Percentiles rank a stretch among this genome's conserved stretches.
These are phyloP conservation scores for Aspergillus candidus DNA, from an alignment of 2,329 filamentous ascomycete species.

Conservation along the genomic window DNA sequence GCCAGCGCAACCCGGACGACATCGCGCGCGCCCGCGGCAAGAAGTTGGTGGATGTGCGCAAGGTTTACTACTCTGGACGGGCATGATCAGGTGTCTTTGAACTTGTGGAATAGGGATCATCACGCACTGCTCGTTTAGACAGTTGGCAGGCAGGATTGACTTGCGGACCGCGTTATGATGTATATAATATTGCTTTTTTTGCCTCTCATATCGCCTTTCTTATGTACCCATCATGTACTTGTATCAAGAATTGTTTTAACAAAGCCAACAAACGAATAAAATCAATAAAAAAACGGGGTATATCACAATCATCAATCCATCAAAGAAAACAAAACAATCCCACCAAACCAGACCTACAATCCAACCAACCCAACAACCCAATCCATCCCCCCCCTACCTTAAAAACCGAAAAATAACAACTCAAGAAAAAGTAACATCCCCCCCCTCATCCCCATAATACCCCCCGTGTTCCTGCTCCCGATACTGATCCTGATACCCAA, in stretches of 20 bases:
- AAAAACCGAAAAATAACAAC: too few relatives aligned
- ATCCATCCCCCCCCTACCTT: slow-evolving; percentile 2
- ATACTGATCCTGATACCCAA: slow-evolving; percentile 16
- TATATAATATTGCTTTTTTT: slow-evolving; percentile 15
- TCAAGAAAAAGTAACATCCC: slow-evolving; percentile 18
- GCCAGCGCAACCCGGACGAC: slow-evolving; percentile 80
- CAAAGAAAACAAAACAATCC: background rate
- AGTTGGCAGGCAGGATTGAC: slow-evolving; percentile 8
- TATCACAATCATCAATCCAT: slow-evolving; percentile 7
- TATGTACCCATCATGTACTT: slow-evolving; percentile 19
- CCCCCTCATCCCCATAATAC: slow-evolving; percentile 14
- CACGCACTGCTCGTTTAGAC: slow-evolving; percentile 7
- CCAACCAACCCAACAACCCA: slow-evolving; percentile 9
- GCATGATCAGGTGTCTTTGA: slow-evolving; percentile 40
- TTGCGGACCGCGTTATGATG: slow-evolving; percentile 13
- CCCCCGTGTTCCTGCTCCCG: slow-evolving; percentile 7
- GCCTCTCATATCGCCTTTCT: slow-evolving; percentile 6
- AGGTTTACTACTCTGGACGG: slow-evolving; percentile 89
- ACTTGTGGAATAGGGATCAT: slow-evolving; percentile 1
- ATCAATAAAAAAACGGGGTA: slow-evolving; percentile 13
- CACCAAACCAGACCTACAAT: slow-evolving; percentile 1
- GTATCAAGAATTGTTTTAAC: slow-evolving; percentile 18
- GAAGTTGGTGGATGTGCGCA: slow-evolving; percentile 93
- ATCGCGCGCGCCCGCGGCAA: slow-evolving; percentile 83
- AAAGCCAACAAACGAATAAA: slow-evolving; percentile 3